Evolutionary conservation across 2,329 filamentous ascomycete genomes (phyloP).

Genomic region (Davidsoniella neocaledoniae): DNA sequence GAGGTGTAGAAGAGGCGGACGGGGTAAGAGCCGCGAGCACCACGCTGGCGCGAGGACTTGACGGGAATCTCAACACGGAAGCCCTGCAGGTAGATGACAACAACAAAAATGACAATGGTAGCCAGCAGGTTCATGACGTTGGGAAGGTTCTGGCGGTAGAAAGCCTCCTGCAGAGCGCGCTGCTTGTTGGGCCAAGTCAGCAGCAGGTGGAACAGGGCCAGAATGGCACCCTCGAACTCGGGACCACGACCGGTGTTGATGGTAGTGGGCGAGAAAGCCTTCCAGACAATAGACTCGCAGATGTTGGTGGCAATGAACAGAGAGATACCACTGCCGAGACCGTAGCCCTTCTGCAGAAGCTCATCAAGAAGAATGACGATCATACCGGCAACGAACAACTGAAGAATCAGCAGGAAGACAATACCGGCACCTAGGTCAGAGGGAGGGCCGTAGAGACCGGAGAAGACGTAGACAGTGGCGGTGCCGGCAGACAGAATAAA

Average conservation of each 20-base stretch:
- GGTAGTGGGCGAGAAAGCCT: slow-evolving; percentile 96
- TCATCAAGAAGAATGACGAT: slow-evolving; percentile 99
- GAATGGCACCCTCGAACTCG: slow-evolving; percentile 96
- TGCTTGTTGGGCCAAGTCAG: slow-evolving; percentile 99
- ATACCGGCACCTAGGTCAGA: slow-evolving; percentile 95
- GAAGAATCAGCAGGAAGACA: slow-evolving; percentile 93
- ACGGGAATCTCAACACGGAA: slow-evolving; percentile 99
- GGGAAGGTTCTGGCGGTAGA: slow-evolving; percentile 97
- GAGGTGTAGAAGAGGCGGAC: slow-evolving; percentile 99
- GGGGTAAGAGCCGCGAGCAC: slow-evolving; percentile 94
- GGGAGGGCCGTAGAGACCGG: slow-evolving; percentile 90
- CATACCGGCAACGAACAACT: slow-evolving; percentile 92
- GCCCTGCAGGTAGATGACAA: slow-evolving; percentile 97
- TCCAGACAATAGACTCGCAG: slow-evolving; percentile 99
- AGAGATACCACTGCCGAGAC: slow-evolving; percentile 94
- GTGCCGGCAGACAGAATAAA: slow-evolving; percentile 97
- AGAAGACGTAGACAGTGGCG: slow-evolving; percentile 95
- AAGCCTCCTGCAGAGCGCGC: slow-evolving; percentile 92
- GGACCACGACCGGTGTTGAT: slow-evolving; percentile 98
- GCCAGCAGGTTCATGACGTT: slow-evolving; percentile 98
- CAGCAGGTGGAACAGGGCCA: slow-evolving; percentile 92
- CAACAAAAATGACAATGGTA: slow-evolving; percentile 82
- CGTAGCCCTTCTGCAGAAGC: slow-evolving; percentile 98
- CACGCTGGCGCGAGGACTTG: slow-evolving; percentile 98
- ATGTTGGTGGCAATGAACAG: slow-evolving; percentile 99